Conservation (phyloP, 768 basidiomycete species). For the Auricularia auricula-judae region DNA sequence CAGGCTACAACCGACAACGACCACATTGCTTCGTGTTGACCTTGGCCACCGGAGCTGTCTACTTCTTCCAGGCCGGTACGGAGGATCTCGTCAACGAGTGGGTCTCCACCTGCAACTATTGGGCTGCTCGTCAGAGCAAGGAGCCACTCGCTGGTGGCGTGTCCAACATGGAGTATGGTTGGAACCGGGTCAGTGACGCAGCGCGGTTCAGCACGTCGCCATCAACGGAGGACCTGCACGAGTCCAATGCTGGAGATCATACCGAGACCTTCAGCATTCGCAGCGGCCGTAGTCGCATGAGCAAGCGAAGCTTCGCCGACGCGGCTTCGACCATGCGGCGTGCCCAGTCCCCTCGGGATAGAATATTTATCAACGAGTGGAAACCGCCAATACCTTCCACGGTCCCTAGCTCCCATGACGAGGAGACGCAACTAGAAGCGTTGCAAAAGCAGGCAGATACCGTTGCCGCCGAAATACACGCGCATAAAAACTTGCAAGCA, state of each 20-base stretch:
- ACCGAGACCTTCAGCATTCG: conserved; percentile 62
- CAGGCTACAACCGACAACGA: conserved; percentile 83
- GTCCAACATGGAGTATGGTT: conserved; percentile 99
- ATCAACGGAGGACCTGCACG: conserved; percentile 39
- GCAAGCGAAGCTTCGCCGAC: conserved; percentile 64
- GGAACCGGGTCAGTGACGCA: conserved; percentile 64
- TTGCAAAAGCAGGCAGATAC: conserved; percentile 68
- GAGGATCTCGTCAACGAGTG: conserved; percentile 98
- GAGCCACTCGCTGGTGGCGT: conserved; percentile 94
- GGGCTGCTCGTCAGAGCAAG: conserved; percentile 92
- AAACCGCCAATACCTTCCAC: conserved; percentile 79
- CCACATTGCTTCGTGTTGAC: conserved; percentile 94
- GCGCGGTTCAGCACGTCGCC: conserved; percentile 10
- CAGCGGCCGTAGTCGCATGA: conserved; percentile 63
- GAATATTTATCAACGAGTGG: conserved; percentile 84
- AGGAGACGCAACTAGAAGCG: conserved; percentile 87
- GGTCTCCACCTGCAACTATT: conserved; percentile 99
- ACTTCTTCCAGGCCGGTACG: conserved; percentile 97
- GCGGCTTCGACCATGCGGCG: conserved; percentile 53
- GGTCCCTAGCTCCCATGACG: conserved; percentile 76
- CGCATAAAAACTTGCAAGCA: conserved; percentile 72
- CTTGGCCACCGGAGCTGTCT: conserved; percentile 79
- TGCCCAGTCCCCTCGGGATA: conserved; percentile 60
- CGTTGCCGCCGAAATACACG: conserved; percentile 68
- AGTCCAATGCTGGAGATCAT: conserved; percentile 34